Conservation (phyloP, 352 stramenopile species). For the Phytopythium montanum region DNA sequence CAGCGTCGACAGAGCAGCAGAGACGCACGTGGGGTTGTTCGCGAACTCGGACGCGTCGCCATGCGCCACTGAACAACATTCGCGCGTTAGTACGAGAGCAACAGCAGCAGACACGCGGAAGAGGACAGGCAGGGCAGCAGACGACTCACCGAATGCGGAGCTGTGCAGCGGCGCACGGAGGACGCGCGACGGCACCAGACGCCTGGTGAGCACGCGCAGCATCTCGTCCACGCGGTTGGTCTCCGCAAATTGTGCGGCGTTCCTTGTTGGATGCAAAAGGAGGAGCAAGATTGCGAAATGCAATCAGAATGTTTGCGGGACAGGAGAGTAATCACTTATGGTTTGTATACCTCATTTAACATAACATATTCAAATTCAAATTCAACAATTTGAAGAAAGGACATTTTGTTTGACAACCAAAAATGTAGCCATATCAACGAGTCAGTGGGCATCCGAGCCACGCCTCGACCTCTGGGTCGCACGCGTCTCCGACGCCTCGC, state of each 20-base stretch:
- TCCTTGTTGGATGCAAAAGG: slow-evolving; percentile 1
- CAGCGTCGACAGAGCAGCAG: neutral
- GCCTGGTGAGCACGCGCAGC: slow-evolving; percentile 26
- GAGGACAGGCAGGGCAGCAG: neutral
- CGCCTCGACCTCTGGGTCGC: slow-evolving; percentile 25
- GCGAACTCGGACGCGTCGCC: slow-evolving; percentile 59
- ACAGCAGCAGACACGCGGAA: neutral
- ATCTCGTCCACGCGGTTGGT: slow-evolving; percentile 10
- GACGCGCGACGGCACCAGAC: slow-evolving; percentile 11
- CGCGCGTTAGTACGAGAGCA: neutral
- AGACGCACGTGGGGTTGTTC: slow-evolving; percentile 52
- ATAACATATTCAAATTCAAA: neutral
- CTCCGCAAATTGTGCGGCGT: neutral
- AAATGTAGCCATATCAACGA: neutral
- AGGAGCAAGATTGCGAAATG: neutral
- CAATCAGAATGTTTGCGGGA: neutral
- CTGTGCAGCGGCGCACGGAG: slow-evolving; percentile 34
- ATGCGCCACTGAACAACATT: slow-evolving; percentile 27
- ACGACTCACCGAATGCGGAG: slow-evolving; percentile 26
- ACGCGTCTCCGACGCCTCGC: slow-evolving; percentile 14
- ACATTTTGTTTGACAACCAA: neutral
- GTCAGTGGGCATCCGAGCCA: slow-evolving; percentile 24
- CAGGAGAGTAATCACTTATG: slow-evolving; percentile 6
- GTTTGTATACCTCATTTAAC: neutral
- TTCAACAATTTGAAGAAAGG: neutral